Evolutionary conservation across 768 basidiomycete genomes (phyloP), one percentile per base, ranked within the genome.

Genomic region (Sutorius australiensis): DNA sequence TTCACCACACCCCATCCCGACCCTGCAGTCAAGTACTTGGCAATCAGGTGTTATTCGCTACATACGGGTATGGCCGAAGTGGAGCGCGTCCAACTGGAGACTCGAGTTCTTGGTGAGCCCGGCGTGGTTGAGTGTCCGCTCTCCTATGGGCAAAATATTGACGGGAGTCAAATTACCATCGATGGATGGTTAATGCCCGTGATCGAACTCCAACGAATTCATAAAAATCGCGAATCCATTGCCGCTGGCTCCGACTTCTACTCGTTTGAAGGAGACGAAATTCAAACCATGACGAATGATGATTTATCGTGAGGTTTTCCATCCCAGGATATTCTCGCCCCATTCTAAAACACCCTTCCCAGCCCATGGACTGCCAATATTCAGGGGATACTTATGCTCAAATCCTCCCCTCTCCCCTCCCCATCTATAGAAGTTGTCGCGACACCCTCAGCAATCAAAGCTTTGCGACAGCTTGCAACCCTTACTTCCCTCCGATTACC

Each of bases 181-280:
- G 91, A 95, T 68, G 90, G 87, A 11, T 95, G 92, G 93, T 72
- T 95, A 27, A 66, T 95, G 58, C 87, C 90, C 4, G 67, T 84
- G 4, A 52, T 87, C 28, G 95, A 97, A 63, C 67, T 76, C 13
- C 71, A 80, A 54, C 76, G 93, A 46, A 69, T 92, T 3, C 69
- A 73, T 43, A 74, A 80, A 17, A 70, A 71, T 34, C 74, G 88
- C 40, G 72, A 78, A 39, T 69, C 69, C 10, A 67, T 86, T 32
- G 67, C 75, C n/a, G 63, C 73, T 0, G 56, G 63, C 3, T 64
- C 75, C 36, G 75, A 78, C 50, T 86, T 78, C 62, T 84, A 82
- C 62, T 64, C 61, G 3, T 49, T 46, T 30, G 74, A 77, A 9
- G 69, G 55, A 24, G 74, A 75, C 31, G 43, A 50, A 11, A 45